Evolutionary conservation across 2,329 filamentous ascomycete genomes (phyloP).

Genomic region (Ceratocystis harringtonii): DNA sequence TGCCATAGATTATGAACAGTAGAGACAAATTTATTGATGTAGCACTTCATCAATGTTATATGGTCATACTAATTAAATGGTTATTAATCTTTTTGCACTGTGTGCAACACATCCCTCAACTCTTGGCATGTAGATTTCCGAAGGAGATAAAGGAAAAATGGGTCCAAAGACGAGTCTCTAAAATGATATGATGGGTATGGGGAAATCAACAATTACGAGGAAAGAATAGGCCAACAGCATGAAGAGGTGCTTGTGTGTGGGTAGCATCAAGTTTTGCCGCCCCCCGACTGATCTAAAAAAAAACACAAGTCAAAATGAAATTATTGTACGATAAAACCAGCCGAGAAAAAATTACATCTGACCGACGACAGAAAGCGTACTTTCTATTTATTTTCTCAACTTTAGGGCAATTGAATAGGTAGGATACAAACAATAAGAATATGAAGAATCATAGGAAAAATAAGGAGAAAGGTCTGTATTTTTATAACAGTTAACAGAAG

Average conservation of each 20-base stretch:
- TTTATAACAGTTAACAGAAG: neutral
- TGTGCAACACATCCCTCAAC: neutral
- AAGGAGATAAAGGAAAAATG: neutral
- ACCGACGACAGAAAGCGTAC: neutral
- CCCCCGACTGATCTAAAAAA: neutral
- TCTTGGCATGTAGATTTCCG: conserved; percentile 1
- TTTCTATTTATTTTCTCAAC: neutral
- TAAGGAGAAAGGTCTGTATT: neutral
- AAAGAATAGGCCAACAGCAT: conserved; percentile 3
- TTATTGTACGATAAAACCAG: neutral
- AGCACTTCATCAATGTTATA: neutral
- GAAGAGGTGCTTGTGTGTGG: neutral
- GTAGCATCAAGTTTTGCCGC: neutral
- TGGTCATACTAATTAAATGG: neutral
- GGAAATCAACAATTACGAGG: neutral
- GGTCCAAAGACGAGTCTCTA: neutral
- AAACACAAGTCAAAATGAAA: neutral
- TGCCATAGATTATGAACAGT: neutral
- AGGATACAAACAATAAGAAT: neutral
- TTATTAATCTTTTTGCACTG: neutral
- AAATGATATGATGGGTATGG: neutral
- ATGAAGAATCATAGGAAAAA: neutral
- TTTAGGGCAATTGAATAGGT: neutral
- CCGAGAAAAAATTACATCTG: neutral
- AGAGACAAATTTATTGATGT: neutral